Percentiles rank a stretch among this genome's conserved stretches.
These are phyloP conservation scores for Ramichloridium luteum DNA, from an alignment of 2,329 filamentous ascomycete species.

Conservation along the genomic window DNA sequence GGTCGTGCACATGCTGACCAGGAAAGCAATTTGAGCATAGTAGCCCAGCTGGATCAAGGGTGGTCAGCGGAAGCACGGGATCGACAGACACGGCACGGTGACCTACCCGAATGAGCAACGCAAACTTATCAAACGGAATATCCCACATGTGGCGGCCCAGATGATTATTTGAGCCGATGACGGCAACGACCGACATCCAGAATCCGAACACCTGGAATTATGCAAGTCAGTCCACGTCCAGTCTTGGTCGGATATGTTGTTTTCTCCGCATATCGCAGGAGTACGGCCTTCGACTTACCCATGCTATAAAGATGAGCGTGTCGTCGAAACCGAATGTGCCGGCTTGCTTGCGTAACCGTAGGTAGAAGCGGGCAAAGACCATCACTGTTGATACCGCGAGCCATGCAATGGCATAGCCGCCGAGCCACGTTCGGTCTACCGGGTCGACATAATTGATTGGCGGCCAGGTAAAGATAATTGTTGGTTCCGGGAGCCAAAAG, in stretches of 20 bases:
- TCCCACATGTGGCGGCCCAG: slow-evolving; percentile 27
- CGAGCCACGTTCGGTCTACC: slow-evolving; percentile 18
- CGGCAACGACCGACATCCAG: slow-evolving; percentile 8
- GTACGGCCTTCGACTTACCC: background rate
- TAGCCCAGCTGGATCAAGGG: background rate
- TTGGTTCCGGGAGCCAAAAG: background rate
- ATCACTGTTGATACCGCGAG: slow-evolving; percentile 13
- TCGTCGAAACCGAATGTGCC: slow-evolving; percentile 20
- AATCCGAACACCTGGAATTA: slow-evolving; percentile 9
- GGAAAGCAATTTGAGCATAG: slow-evolving; percentile 16
- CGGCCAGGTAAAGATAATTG: background rate
- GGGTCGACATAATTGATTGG: slow-evolving; percentile 17
- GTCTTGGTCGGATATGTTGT: no score
- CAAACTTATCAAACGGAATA: slow-evolving; percentile 9
- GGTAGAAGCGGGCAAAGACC: slow-evolving; percentile 14
- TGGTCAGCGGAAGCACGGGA: no score
- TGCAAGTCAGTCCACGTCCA: background rate
- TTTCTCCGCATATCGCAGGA: no score
- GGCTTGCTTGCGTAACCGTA: slow-evolving; percentile 14
- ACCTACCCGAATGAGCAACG: no score
- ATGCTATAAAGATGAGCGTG: slow-evolving; percentile 7
- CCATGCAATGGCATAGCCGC: slow-evolving; percentile 15
- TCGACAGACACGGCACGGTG: no score
- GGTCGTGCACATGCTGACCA: slow-evolving; percentile 13
- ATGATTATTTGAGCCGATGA: slow-evolving; percentile 13